Conservation (phyloP, 148 eudicot species). For the Drosera capensis region DNA sequence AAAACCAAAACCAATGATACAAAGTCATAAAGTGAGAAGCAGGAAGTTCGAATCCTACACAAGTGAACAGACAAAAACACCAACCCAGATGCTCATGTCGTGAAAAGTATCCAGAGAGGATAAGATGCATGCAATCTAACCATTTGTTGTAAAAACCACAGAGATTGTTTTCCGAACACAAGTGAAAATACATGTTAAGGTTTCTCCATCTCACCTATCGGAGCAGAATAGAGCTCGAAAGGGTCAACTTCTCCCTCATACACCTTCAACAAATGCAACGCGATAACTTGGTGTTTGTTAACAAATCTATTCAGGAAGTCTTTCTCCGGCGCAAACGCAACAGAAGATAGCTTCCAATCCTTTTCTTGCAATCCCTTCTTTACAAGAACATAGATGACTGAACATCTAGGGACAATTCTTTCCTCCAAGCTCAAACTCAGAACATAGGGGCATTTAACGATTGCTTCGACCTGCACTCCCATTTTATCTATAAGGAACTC, state of each 20-base stretch:
- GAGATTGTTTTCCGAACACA: too few species aligned
- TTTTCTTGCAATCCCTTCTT: neutral
- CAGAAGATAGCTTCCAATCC: neutral
- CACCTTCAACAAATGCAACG: neutral
- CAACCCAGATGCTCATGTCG: too few species aligned
- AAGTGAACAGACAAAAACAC: too few species aligned
- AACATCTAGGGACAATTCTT: neutral
- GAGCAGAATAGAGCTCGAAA: neutral
- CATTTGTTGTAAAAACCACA: too few species aligned
- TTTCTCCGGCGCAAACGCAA: slow-evolving; percentile 5
- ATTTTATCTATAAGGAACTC: neutral
- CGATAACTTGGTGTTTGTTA: slow-evolving; percentile 4
- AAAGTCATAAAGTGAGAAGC: too few species aligned
- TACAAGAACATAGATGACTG: neutral
- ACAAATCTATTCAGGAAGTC: slow-evolving; percentile 7
- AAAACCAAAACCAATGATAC: too few species aligned
- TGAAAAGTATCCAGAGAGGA: too few species aligned
- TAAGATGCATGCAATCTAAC: too few species aligned
- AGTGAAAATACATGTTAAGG: too few species aligned
- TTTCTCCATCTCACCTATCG: too few species aligned
- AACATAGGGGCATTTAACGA: neutral
- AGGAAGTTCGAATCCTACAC: too few species aligned
- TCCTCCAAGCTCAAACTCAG: neutral
- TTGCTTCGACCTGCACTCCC: neutral
- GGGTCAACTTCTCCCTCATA: neutral